Evolutionary conservation across 305 asterid genomes (phyloP), one percentile per base, ranked within the genome.

Genomic region (Salvia sclarea): DNA sequence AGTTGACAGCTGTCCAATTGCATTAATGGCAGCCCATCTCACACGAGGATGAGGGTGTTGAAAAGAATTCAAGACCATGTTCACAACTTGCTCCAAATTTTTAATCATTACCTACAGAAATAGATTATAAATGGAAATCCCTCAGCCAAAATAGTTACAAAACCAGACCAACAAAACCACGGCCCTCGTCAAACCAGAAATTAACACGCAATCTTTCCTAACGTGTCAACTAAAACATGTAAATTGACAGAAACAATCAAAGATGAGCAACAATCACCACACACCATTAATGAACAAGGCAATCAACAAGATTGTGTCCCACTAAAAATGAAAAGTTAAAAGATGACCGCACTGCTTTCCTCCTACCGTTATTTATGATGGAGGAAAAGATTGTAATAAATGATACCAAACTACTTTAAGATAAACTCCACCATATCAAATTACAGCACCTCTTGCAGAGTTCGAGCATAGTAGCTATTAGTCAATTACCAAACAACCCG

Each of bases 41-140:
- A 86, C 98, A 18, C 97, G 96, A 17, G 98, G 94, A 64, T 92
- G 97, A 72, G 97, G 92, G 73, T 87, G 86, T 83, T 89, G 95
- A 74, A 89, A 89, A 38, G 92, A 87, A 70, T 75, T 85, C 64
- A 92, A 75, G 66, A 92, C 95, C 98, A 92, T 92, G 76, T 74
- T 82, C 56, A 92, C 86, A 56, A 90, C 90, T 85, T 90, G 97
- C 77, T 87, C 94, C 77, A 92, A 82, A 81, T 80, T 92, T 75
- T 84, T 90, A 71, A 81, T 77, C 97, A 90, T 92, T 68, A 88
- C 96, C 98, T 93, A 65, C 12, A 70, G 60, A 43, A 25, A 57
- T 45, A 31, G 38, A 60, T 31, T 10, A 66, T 14, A 20, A 49
- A 24, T 25, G 66, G 50, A 68, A 21, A 35, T 45, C 38, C 0